These are phyloP conservation scores for Aureobasidium sp. DNA, from an alignment of 2,329 filamentous ascomycete species.

Conservation along the genomic window DNA sequence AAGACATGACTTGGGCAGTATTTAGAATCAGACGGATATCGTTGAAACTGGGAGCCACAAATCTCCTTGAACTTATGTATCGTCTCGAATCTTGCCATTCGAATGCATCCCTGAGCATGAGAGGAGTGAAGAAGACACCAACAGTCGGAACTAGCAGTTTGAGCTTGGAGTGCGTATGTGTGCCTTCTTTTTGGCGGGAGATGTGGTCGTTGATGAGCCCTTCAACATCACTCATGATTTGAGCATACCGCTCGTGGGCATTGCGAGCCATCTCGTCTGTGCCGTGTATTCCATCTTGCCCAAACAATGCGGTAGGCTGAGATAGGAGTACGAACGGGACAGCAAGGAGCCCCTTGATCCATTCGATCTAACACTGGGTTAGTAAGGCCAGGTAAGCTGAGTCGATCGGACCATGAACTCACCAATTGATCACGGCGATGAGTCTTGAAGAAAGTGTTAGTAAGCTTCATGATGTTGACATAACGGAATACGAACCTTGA, in stretches of 20 bases:
- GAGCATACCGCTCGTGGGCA: conserved; percentile 80
- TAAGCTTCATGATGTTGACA: not conserved
- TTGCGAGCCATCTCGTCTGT: conserved; percentile 69
- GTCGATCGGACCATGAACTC: conserved; percentile 32
- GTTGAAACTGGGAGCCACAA: conserved; percentile 95
- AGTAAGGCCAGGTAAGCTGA: not conserved
- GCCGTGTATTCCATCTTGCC: conserved; percentile 51
- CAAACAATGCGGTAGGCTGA: conserved; percentile 81
- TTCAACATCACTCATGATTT: conserved; percentile 93
- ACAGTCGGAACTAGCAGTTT: conserved; percentile 85
- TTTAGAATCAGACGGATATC: conserved; percentile 90
- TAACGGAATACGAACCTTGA: conserved; percentile 44
- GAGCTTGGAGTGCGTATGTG: conserved; percentile 63
- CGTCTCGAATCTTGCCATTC: conserved; percentile 78
- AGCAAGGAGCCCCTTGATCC: conserved; percentile 84
- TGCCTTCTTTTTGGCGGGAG: conserved; percentile 55
- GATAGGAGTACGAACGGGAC: conserved; percentile 96
- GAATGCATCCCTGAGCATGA: conserved; percentile 84
- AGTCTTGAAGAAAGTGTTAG: conserved; percentile 52
- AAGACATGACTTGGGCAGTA: conserved; percentile 85
- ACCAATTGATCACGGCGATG: conserved; percentile 88
- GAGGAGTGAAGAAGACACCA: conserved; percentile 85
- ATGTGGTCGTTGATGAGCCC: conserved; percentile 87
- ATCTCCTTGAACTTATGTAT: conserved; percentile 81
- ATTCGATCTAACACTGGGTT: conserved; percentile 35